phyloP scores from a whole-genome alignment of 306 rosid species.

The Luffa acutangula region DNA sequence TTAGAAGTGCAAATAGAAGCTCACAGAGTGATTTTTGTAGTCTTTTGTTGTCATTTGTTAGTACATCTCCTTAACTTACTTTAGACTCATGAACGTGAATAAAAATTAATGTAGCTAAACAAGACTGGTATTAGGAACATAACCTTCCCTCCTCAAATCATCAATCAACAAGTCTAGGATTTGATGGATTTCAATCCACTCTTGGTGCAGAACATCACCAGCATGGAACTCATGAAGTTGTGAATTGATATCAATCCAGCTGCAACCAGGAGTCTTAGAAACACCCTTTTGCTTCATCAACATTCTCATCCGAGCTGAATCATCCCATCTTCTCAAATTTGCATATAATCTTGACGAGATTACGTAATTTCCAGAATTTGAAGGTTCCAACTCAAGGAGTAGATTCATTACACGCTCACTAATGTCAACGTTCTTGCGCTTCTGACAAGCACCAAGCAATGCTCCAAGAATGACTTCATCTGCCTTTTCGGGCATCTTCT shows the following conservation, averaged over 20 bases:
- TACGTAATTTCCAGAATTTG: conserved; percentile 77
- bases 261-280: conserved; percentile 84
- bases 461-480: conserved; percentile 79
- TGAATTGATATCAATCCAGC: conserved; percentile 73
- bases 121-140: conserved; percentile 36
- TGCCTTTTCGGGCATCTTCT: conserved; percentile 81
- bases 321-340: conserved; percentile 60
- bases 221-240: conserved; percentile 75
- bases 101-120: not conserved
- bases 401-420: conserved; percentile 52
- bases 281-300: conserved; percentile 82
- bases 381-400: conserved; percentile 79
- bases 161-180: conserved; percentile 40
- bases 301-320: conserved; percentile 81
- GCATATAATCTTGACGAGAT: conserved; percentile 74
- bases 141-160: conserved; percentile 70
- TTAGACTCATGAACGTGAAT: not conserved
- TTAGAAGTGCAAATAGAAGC: too few species aligned
- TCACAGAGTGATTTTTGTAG: too few species aligned
- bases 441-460: conserved; percentile 76
- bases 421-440: conserved; percentile 47
- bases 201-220: conserved; percentile 40
- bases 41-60: too few species aligned
- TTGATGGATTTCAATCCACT: conserved; percentile 24
- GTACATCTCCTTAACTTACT: too few species aligned